These are phyloP conservation scores for Echeveria elegans DNA, from an alignment of 164 flowering plant species.

Conservation along the genomic window DNA sequence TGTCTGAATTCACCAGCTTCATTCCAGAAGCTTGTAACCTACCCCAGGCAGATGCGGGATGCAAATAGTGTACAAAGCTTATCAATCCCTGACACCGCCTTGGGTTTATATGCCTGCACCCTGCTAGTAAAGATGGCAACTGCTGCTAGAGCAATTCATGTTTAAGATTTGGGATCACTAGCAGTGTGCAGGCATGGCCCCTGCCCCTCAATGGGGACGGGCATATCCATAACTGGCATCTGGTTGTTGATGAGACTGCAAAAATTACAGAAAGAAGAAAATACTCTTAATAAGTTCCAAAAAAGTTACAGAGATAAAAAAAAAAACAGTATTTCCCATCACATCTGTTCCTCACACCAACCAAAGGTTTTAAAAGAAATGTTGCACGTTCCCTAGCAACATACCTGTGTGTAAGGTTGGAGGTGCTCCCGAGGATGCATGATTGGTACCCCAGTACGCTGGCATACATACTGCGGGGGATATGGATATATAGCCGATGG, in stretches of 20 bases:
- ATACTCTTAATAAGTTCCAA: not conserved
- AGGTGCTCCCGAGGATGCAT: constrained; percentile 70
- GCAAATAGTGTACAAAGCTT: not conserved
- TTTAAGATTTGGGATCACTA: constrained; percentile 16
- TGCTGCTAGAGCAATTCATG: constrained; percentile 8
- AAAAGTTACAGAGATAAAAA: not conserved
- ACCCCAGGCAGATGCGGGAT: constrained; percentile 21
- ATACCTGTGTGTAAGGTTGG: constrained; percentile 74
- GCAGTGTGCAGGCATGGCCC: constrained; percentile 98
- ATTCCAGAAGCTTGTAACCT: constrained; percentile 24
- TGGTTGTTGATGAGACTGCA: constrained; percentile 81
- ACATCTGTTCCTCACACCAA: not conserved
- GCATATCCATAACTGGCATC: constrained; percentile 89
- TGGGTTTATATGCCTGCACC: constrained; percentile 65
- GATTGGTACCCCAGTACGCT: constrained; percentile 67
- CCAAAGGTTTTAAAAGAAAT: not conserved
- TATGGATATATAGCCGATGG: constrained; percentile 66
- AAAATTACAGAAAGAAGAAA: not conserved
- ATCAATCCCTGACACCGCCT: constrained; percentile 28
- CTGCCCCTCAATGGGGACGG: constrained; percentile 99
- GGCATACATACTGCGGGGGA: constrained; percentile 72
- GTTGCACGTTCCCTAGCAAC: not conserved
- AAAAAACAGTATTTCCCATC: not conserved
- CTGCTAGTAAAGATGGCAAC: constrained; percentile 29
- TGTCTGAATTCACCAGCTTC: constrained; percentile 17